phyloP scores from a whole-genome alignment of 2,329 filamentous ascomycete species.

The Calonectria naviculata region DNA sequence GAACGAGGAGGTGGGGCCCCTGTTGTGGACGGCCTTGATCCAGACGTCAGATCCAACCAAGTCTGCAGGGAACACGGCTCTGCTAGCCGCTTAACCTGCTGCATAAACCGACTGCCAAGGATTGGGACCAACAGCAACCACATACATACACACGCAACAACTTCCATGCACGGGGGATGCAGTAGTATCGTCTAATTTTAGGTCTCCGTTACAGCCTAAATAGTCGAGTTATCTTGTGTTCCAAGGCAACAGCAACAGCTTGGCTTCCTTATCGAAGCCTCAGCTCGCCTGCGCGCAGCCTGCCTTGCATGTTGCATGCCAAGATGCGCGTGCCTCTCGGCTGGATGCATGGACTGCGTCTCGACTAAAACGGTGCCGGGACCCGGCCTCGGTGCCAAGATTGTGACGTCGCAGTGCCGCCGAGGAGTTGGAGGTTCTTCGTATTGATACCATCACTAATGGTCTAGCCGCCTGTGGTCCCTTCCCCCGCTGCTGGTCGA shows the following conservation, averaged over 20 bases:
- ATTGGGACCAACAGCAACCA: background rate
- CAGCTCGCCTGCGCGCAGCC: background rate
- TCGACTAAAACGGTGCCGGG: background rate
- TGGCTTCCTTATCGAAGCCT: background rate
- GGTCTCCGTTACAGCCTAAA: background rate
- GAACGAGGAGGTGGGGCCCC: background rate
- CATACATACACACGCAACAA: background rate
- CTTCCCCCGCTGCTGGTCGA: background rate
- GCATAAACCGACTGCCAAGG: background rate
- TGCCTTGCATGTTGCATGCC: background rate
- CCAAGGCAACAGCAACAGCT: too few relatives aligned
- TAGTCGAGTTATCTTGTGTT: too few relatives aligned
- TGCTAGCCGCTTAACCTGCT: background rate
- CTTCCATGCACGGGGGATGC: conserved; percentile 2
- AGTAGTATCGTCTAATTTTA: conserved; percentile 3
- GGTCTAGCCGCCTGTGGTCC: conserved; percentile 1
- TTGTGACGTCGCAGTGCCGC: background rate
- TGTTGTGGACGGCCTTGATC: background rate
- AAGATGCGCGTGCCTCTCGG: background rate
- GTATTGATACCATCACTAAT: background rate
- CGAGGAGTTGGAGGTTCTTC: background rate
- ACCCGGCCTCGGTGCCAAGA: conserved; percentile 1
- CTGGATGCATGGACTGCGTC: background rate
- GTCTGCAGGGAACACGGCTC: background rate
- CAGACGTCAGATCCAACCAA: background rate